phyloP scores from a whole-genome alignment of 441 rosid species.

The Raphanus hybrid region DNA sequence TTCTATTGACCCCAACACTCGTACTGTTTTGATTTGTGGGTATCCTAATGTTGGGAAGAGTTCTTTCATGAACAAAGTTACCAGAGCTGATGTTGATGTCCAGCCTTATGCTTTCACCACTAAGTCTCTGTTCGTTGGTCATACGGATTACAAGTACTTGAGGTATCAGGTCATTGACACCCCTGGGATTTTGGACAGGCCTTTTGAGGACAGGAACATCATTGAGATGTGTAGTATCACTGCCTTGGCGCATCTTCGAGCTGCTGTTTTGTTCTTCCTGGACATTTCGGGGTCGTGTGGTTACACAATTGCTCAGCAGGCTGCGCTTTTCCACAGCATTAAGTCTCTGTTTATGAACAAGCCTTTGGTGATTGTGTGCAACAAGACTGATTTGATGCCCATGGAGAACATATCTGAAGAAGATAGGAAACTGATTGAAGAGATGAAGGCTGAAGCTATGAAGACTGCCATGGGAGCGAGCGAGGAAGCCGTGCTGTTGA shows the following conservation, averaged over 20 bases:
- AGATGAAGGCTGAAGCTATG: neutral
- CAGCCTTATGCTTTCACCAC: neutral
- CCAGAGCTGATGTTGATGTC: constrained; percentile 3
- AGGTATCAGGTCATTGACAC: constrained; percentile 4
- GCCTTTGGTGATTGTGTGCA: constrained; percentile 1
- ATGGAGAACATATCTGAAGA: neutral
- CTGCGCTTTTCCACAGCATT: neutral
- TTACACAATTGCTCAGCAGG: constrained; percentile 1
- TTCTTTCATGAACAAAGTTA: neutral
- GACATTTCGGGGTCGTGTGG: neutral
- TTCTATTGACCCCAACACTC: neutral
- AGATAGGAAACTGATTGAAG: neutral
- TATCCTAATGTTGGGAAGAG: neutral
- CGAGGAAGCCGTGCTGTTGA: neutral
- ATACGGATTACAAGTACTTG: neutral
- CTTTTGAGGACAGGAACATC: neutral
- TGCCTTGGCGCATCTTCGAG: neutral
- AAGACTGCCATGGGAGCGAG: constrained; percentile 5
- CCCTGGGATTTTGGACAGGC: constrained; percentile 1
- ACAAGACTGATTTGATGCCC: neutral
- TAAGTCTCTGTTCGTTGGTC: neutral
- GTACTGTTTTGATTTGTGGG: neutral
- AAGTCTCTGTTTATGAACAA: constrained; percentile 4
- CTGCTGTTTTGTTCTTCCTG: neutral
- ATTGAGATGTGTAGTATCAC: constrained; percentile 2